Evolutionary conservation across 2,329 filamentous ascomycete genomes (phyloP).

Genomic region (Esteya vermicola): DNA sequence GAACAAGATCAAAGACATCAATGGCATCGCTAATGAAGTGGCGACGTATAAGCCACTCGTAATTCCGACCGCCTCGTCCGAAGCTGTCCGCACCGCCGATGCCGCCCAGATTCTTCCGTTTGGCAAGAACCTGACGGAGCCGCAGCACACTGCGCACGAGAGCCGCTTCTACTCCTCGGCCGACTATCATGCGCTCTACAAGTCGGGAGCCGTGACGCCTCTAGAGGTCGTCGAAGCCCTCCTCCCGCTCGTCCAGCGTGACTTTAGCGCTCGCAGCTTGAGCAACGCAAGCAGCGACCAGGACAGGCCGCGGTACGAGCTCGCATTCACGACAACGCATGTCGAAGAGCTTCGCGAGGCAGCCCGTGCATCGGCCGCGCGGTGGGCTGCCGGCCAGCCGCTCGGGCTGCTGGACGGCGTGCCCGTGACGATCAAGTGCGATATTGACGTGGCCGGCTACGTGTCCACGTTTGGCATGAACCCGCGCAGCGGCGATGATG

Average conservation of each 20-base stretch:
- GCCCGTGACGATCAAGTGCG: constrained; percentile 74
- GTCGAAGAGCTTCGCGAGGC: constrained; percentile 49
- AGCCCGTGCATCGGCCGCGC: constrained; percentile 56
- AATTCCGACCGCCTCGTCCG: no score
- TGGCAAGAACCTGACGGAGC: constrained; percentile 24
- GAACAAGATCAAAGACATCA: constrained; percentile 28
- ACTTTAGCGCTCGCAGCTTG: no score
- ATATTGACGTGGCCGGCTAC: constrained; percentile 59
- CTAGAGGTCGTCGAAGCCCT: constrained; percentile 56
- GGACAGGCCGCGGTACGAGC: constrained; percentile 43
- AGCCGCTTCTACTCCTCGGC: constrained; percentile 52
- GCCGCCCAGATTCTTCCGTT: constrained; percentile 24
- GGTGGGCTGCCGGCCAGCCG: constrained; percentile 53
- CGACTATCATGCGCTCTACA: constrained; percentile 68
- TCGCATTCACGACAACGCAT: constrained; percentile 58
- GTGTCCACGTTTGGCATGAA: constrained; percentile 50
- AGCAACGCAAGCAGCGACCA: no score
- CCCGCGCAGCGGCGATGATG: constrained; percentile 17
- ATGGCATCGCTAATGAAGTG: constrained; percentile 27
- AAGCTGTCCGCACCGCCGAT: background rate
- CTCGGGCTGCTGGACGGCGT: constrained; percentile 66
- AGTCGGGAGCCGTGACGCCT: constrained; percentile 55
- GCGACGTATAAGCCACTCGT: constrained; percentile 25
- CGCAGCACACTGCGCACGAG: constrained; percentile 21
- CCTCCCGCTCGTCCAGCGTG: constrained; percentile 54